Base-by-base conservation (phyloP, 768 basidiomycete species). In the Boletus rubroflammeus region DNA sequence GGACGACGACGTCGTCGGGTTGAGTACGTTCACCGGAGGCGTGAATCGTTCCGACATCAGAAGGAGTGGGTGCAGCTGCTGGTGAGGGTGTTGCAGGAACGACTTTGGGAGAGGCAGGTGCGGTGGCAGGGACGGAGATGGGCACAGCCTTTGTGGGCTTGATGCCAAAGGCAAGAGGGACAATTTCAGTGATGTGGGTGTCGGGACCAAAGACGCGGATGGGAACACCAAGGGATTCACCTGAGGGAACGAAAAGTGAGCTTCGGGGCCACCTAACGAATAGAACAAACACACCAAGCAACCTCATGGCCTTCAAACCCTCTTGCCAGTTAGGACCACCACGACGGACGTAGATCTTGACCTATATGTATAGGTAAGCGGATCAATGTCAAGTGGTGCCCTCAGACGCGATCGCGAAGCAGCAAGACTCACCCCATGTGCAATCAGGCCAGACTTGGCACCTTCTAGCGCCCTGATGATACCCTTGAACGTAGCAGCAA, bases 241-340 rank as follows among this genome's bases (percentile, higher is more conserved):
- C 68, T 71, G 29, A n/a, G 11, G 13, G 28, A 14, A 15, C 2
- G 13, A 45, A 19, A 14, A 13, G 19, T 64, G 4, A 50, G 42
- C 21, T 43, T 41, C 6, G 0, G 1, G 13, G 2, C 4, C n/a
- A 51, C 6, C 7, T 2, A 6, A 43, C 9, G 9, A 32, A 44
- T 26, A 17, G 10, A 46, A 17, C 8, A 29, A 28, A 55, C 62
- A 21, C 72, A 69, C 68, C 97, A 64, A 98, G 90, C 25, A 98
- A 81, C 55, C 93, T 86, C 93, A 99, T 98, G 45, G 97, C 97
- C 78, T 98, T 97, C 72, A 98, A 84, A 67, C 88, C 88, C 69
- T 98, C 96, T 78, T 99, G 97, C 81, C 97, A 99, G 82, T 98
- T 99, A 57, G 97, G 97, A 14, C 96, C 96, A 72, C 95, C 96